Conservation (phyloP, 768 basidiomycete species). For the Naganishia kalamii region DNA sequence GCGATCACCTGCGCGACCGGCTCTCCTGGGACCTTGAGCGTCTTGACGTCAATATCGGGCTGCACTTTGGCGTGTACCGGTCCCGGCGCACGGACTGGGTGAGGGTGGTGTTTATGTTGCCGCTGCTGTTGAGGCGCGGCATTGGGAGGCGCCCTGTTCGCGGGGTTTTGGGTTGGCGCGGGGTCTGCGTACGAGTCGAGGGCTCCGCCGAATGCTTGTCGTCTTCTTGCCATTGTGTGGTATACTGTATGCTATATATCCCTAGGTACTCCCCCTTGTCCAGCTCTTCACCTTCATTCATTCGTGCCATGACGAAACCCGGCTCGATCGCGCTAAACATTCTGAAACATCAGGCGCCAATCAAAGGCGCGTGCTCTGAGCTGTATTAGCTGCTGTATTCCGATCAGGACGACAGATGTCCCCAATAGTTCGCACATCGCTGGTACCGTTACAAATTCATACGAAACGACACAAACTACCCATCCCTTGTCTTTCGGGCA, state of each 20-base stretch:
- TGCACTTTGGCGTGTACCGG: background rate
- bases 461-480: too few relatives aligned
- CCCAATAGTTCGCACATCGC: too few relatives aligned
- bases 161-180: conserved; percentile 10
- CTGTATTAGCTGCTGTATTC: too few relatives aligned
- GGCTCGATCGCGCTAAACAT: too few relatives aligned
- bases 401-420: too few relatives aligned
- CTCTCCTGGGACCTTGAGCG: background rate
- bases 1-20: conserved; percentile 3
- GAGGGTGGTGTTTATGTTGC: background rate
- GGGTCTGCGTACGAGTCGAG: conserved; percentile 4
- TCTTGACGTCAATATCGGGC: conserved; percentile 1
- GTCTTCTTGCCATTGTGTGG: conserved; percentile 18
- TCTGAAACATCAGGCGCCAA: too few relatives aligned
- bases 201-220: conserved; percentile 18
- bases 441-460: too few relatives aligned
- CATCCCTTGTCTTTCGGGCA: too few relatives aligned
- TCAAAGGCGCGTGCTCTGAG: too few relatives aligned
- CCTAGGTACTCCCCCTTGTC: too few relatives aligned
- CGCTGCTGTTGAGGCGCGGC: background rate
- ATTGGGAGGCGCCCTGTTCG: conserved; percentile 3
- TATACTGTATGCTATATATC: background rate
- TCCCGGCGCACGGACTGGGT: background rate
- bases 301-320: too few relatives aligned
- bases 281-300: too few relatives aligned